These are phyloP conservation scores for Yamadazyma ubonensis DNA, from an alignment of 805 yeast genomes.

Conservation along the genomic window DNA sequence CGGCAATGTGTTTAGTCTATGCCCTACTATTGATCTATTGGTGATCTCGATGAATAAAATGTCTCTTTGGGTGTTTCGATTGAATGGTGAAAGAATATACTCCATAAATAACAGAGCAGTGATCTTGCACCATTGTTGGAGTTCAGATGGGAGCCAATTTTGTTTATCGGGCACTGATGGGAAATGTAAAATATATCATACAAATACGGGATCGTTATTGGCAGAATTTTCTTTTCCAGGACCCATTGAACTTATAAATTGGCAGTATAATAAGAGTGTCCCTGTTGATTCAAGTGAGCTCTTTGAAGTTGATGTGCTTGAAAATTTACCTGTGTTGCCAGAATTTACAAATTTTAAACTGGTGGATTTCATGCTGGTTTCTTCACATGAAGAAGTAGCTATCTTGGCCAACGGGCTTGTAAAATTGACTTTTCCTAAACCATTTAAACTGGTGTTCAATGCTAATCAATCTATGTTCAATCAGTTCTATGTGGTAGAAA, in stretches of 20 bases:
- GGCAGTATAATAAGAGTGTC: too few relatives aligned
- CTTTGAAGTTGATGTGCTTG: slow-evolving; percentile 12
- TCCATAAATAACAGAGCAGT: slow-evolving; percentile 38
- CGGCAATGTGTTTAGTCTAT: slow-evolving; percentile 43
- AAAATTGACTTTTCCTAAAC: slow-evolving; percentile 3
- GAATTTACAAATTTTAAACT: slow-evolving; percentile 9
- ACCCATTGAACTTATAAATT: slow-evolving; percentile 15
- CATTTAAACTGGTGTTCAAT: slow-evolving; percentile 1
- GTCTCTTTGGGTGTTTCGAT: slow-evolving; percentile 52
- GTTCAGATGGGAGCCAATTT: slow-evolving; percentile 38
- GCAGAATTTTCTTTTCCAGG: slow-evolving; percentile 17
- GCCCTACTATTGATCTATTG: slow-evolving; percentile 54
- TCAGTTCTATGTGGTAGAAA: slow-evolving; percentile 11
- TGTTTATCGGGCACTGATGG: slow-evolving; percentile 47
- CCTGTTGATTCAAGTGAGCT: too few relatives aligned
- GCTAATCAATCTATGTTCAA: slow-evolving; percentile 11
- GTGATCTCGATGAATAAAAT: slow-evolving; percentile 50
- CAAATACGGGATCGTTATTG: slow-evolving; percentile 40
- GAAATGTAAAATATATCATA: slow-evolving; percentile 42
- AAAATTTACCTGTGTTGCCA: slow-evolving; percentile 11
- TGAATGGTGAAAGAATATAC: slow-evolving; percentile 54
- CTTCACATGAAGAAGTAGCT: slow-evolving; percentile 4
- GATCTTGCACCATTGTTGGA: slow-evolving; percentile 32
- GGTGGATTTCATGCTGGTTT: slow-evolving; percentile 11
- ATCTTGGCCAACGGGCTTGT: slow-evolving; percentile 13